These are phyloP conservation scores for Rhizomucor miehei DNA, from an alignment of 371 early-diverging fungal species.

Conservation along the genomic window DNA sequence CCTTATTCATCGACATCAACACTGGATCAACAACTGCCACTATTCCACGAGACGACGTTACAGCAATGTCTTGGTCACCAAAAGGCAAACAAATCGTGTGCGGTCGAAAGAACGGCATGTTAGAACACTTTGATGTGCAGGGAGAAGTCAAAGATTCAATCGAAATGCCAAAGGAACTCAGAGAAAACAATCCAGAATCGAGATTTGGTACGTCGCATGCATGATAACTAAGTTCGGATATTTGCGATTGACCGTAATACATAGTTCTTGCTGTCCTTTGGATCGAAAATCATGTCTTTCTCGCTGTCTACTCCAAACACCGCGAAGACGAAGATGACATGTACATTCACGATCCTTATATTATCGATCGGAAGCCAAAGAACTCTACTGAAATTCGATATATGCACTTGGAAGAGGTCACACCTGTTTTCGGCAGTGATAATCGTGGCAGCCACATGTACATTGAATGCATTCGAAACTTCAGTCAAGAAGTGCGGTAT, in stretches of 20 bases:
- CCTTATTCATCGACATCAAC: constrained; percentile 21
- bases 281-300: constrained; percentile 40
- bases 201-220: too few species aligned
- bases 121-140: constrained; percentile 31
- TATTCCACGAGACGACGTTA: constrained; percentile 20
- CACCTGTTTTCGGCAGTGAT: constrained; percentile 32
- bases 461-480: constrained; percentile 36
- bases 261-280: constrained; percentile 42
- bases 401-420: constrained; percentile 34
- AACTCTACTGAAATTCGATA: constrained; percentile 16
- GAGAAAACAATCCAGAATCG: not conserved
- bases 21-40: constrained; percentile 16
- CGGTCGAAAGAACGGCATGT: constrained; percentile 34
- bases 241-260: not conserved
- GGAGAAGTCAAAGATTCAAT: constrained; percentile 28
- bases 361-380: constrained; percentile 30
- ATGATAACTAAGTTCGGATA: not conserved
- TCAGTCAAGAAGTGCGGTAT: constrained; percentile 31
- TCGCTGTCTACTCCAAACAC: constrained; percentile 28
- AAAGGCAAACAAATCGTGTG: constrained; percentile 55
- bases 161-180: constrained; percentile 22
- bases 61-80: constrained; percentile 54
- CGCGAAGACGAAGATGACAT: constrained; percentile 17
- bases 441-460: constrained; percentile 35
- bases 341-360: constrained; percentile 27